Evolutionary conservation across 192 early-diverging fungal genomes (phyloP), one percentile per base, ranked within the genome.

Genomic region (Funneliformis mosseae): DNA sequence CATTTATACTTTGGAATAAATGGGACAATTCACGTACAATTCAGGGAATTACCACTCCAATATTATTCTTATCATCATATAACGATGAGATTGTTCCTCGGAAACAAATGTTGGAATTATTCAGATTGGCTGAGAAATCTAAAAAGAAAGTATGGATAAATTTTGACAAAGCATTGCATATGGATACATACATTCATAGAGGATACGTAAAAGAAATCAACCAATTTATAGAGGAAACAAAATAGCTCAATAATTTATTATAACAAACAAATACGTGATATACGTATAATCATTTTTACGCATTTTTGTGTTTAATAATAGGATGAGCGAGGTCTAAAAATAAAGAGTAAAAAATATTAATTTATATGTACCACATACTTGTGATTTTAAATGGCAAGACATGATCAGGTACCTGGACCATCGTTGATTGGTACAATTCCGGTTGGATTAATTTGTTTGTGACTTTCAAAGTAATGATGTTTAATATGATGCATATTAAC

Each of bases 401-500:
- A 18, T 28, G 16, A 60, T n/a, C 33, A 64, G 39, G 33, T 78
- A 78, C 64, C 83, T 55, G 93, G 93, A 21, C 94, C 94, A 61
- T 87, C 90, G 77, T 91, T 90, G 21, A 91, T 84, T 18, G 96
- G 95, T 16, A 97, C 93, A 55, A 99, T 83, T 63, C 90, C 89
- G 38, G 85, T 90, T 4, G 98, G 98, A 84, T 99, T 99, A 87
- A 99, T 97, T 85, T 98, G 93, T 9, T 85, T 86, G 83, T 98
- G 97, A 66, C 90, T 92, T 89, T 90, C 87, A 83, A 95, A 98
- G 83, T 99, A 99, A 82, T 98, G 97, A 21, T 88, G 76, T 86
- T 98, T 99, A 90, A 99, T 99, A 83, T 99, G 98, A 71, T 92
- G 88, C 94, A 98, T 94, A 85, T 98, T 92, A 50, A 98, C 93